phyloP scores from a whole-genome alignment of 371 early-diverging fungal genomes.

The Rhizomucor miehei region DNA sequence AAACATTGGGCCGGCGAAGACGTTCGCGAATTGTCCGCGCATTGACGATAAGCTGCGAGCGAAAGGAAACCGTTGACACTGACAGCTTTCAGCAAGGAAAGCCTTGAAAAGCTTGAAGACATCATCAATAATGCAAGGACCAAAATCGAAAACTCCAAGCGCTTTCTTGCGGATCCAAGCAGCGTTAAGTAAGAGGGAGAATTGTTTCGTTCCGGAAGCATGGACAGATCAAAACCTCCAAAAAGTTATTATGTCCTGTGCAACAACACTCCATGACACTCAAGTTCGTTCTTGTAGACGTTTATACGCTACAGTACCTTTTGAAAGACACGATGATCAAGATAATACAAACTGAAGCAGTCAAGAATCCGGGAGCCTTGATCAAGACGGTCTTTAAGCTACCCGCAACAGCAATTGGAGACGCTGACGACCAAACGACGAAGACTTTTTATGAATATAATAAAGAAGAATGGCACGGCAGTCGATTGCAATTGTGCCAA shows the following conservation, averaged over 20 bases:
- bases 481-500: not conserved
- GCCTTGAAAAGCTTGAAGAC: not conserved
- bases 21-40: not conserved
- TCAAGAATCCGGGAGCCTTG: not conserved
- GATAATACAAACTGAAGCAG: not conserved
- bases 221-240: not conserved
- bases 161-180: not conserved
- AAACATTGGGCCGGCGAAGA: not conserved
- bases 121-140: not conserved
- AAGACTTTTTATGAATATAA: not conserved
- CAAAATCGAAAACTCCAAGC: not conserved
- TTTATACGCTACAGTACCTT: not conserved
- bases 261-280: not conserved
- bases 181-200: not conserved
- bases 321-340: not conserved
- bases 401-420: not conserved
- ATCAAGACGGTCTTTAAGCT: not conserved
- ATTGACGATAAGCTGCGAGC: not conserved
- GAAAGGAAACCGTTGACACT: not conserved
- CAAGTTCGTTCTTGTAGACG: not conserved
- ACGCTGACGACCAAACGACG: not conserved
- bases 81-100: not conserved
- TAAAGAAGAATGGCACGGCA: not conserved
- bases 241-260: no score
- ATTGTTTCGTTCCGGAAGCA: not conserved